A percentile compares a stretch with the other conserved stretches of the same genome.
phyloP scores from a whole-genome alignment of 2,329 filamentous ascomycete genomes.

The Microsporum canis region DNA sequence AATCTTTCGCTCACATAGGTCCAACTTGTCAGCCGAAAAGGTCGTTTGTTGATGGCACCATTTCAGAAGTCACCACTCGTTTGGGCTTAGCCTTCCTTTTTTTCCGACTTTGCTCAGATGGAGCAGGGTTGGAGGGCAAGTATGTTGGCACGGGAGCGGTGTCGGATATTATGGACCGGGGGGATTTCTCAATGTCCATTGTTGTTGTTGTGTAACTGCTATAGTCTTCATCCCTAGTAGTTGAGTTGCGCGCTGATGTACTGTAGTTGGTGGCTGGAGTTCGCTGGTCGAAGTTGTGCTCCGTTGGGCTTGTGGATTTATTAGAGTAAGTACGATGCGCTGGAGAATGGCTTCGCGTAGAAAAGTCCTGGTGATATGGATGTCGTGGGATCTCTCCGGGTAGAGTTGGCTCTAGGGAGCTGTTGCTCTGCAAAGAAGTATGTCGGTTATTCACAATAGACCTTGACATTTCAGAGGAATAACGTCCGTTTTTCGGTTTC shows the following conservation, averaged over 20 bases:
- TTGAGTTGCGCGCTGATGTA: not conserved
- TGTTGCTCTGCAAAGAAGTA: not conserved
- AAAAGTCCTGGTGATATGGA: constrained; percentile 11
- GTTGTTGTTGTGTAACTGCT: not conserved
- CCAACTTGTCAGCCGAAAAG: constrained; percentile 8
- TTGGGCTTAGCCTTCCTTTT: constrained; percentile 8
- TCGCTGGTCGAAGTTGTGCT: not conserved
- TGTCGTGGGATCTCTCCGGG: constrained; percentile 12
- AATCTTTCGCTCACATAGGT: not conserved
- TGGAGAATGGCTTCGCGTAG: constrained; percentile 1
- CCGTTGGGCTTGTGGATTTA: not conserved
- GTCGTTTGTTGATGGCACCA: constrained; percentile 12
- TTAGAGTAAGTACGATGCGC: not conserved
- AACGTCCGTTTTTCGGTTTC: constrained; percentile 6
- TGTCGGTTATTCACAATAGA: not conserved
- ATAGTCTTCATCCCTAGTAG: constrained; percentile 2
- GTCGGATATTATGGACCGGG: not conserved
- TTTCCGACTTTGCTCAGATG: not conserved
- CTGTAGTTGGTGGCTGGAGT: not conserved
- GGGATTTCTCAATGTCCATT: not conserved
- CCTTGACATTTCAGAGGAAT: not conserved
- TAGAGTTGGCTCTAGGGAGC: constrained; percentile 8
- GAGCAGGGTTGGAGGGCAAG: not conserved
- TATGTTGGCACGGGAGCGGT: not conserved
- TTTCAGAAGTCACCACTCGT: constrained; percentile 10